A percentile compares a stretch with the other conserved stretches of the same genome.
Evolutionary conservation across 768 basidiomycete species (phyloP).

Genomic region (Suillus variegatus): DNA sequence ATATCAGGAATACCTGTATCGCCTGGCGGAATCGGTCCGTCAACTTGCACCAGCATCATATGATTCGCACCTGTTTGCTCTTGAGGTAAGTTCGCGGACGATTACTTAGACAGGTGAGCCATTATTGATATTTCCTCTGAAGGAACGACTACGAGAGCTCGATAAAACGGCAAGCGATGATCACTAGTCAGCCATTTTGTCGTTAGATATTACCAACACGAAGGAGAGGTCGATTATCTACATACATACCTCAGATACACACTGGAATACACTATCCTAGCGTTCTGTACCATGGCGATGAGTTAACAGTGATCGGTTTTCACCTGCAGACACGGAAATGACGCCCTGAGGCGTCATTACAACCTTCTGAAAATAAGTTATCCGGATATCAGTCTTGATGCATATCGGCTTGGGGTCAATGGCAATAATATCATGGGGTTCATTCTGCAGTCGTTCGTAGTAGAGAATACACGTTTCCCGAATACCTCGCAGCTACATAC

Average conservation of each 20-base stretch:
- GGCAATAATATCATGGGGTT: not conserved
- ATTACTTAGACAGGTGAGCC: not conserved
- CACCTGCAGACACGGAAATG: not conserved
- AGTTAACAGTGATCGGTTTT: not conserved
- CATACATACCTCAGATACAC: not conserved
- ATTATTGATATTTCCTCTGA: not conserved
- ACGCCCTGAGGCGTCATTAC: not conserved
- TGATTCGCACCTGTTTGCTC: constrained; percentile 74
- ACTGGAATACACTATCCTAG: not conserved
- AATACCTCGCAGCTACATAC: not conserved
- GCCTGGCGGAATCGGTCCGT: constrained; percentile 72
- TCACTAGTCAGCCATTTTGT: not conserved
- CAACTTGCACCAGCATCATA: constrained; percentile 70
- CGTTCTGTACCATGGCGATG: not conserved
- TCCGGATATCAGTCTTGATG: not conserved
- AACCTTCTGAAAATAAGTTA: not conserved
- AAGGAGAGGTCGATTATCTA: not conserved
- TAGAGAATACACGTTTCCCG: not conserved
- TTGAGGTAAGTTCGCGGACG: constrained; percentile 55
- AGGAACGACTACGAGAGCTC: not conserved
- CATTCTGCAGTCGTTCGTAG: not conserved
- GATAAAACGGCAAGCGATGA: not conserved
- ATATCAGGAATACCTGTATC: constrained; percentile 81
- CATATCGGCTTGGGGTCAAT: not conserved
- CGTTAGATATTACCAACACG: too few relatives aligned